Conservation (phyloP, 257 asterid genomes). For the Linaria vulgaris region DNA sequence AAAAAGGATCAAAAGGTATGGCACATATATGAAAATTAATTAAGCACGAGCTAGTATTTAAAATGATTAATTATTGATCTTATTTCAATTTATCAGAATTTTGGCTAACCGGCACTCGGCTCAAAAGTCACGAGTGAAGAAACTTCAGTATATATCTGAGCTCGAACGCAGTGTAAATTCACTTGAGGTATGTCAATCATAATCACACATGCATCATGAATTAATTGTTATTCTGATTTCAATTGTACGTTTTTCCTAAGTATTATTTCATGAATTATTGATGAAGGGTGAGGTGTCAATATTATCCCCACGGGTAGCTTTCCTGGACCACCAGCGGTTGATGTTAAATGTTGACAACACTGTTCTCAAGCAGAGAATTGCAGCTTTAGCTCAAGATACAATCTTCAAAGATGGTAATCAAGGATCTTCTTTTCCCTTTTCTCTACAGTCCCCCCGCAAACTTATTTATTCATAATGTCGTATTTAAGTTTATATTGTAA, state of each 20-base stretch:
- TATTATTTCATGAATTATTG: not conserved
- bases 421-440: not conserved
- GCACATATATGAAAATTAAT: no score
- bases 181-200: conserved; percentile 54
- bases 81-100: conserved; percentile 40
- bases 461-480: no score
- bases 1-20: conserved; percentile 80
- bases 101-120: conserved; percentile 97
- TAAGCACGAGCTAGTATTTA: no score
- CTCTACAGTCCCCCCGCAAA: no score
- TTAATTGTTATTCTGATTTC: no score
- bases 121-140: conserved; percentile 89
- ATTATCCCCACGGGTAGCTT: conserved; percentile 90
- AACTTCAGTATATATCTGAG: conserved; percentile 87
- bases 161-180: conserved; percentile 84
- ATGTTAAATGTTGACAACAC: conserved; percentile 80
- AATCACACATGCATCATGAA: not conserved
- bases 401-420: conserved; percentile 81
- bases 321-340: conserved; percentile 89
- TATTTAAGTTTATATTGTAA: no score
- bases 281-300: conserved; percentile 79
- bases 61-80: not conserved
- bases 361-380: conserved; percentile 89
- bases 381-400: conserved; percentile 93
- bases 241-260: no score